A percentile compares a stretch with the other conserved stretches of the same genome.
These are phyloP conservation scores for Phytopythium litorale DNA, from an alignment of 352 stramenopile species.

Conservation along the genomic window DNA sequence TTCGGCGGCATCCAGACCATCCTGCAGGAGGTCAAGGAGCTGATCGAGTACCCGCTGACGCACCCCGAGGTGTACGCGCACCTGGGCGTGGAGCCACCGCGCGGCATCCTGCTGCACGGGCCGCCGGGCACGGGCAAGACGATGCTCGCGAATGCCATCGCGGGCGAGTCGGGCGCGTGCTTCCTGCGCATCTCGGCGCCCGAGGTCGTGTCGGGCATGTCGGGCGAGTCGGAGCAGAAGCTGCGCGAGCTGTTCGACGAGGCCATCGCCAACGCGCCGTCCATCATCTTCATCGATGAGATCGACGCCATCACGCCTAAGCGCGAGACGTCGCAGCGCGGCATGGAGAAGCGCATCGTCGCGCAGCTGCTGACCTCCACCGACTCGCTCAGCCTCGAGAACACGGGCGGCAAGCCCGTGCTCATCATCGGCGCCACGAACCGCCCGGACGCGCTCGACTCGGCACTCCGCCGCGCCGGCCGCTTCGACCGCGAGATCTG, in stretches of 20 bases:
- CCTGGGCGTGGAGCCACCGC: slow-evolving; percentile 89
- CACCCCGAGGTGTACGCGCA: slow-evolving; percentile 93
- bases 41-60: slow-evolving; percentile 94
- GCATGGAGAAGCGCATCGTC: slow-evolving; percentile 97
- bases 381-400: slow-evolving; percentile 88
- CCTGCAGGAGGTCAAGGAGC: slow-evolving; percentile 88
- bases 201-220: slow-evolving; percentile 95
- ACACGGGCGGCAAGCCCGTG: slow-evolving; percentile 90
- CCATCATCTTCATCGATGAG: slow-evolving; percentile 99
- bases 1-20: slow-evolving; percentile 87
- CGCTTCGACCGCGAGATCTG: slow-evolving; percentile 99
- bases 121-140: slow-evolving; percentile 94
- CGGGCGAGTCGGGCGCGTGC: slow-evolving; percentile 87
- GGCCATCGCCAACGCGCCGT: slow-evolving; percentile 90
- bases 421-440: slow-evolving; percentile 98
- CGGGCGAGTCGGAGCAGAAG: slow-evolving; percentile 86
- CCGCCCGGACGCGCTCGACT: slow-evolving; percentile 95
- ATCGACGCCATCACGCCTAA: slow-evolving; percentile 97
- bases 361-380: slow-evolving; percentile 93
- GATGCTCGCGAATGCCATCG: slow-evolving; percentile 92
- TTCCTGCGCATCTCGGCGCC: slow-evolving; percentile 88
- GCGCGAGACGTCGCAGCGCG: slow-evolving; percentile 89
- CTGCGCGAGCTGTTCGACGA: slow-evolving; percentile 94
- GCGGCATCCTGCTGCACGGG: slow-evolving; percentile 90
- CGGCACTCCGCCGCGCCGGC: slow-evolving; percentile 93